Evolutionary conservation across 768 basidiomycete species (phyloP).

Genomic region (Lactarius psammicola): DNA sequence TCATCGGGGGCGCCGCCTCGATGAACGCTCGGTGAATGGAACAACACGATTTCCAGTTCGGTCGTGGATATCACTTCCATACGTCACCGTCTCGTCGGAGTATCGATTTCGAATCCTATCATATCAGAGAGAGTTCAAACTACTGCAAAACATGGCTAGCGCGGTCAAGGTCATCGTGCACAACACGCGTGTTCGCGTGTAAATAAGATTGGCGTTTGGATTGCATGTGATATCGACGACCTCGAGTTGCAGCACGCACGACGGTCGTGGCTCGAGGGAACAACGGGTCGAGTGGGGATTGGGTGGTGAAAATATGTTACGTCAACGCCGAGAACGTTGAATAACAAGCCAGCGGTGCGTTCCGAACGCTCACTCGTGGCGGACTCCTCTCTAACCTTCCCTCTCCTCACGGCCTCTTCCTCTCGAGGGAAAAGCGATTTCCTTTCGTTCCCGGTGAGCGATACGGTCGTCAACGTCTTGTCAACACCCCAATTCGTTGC

Average conservation of each 20-base stretch:
- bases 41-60: background rate
- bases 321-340: slow-evolving; percentile 7
- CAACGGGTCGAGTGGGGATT: background rate
- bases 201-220: background rate
- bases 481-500: background rate
- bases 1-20: no score
- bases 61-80: no score
- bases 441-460: slow-evolving; percentile 12
- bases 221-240: slow-evolving; percentile 8
- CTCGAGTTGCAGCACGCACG: background rate
- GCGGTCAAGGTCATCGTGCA: background rate
- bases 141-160: no score
- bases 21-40: no score
- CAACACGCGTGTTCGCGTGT: slow-evolving; percentile 4
- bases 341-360: background rate
- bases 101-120: no score
- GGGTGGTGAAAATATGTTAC: slow-evolving; percentile 11
- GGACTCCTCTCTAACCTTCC: background rate
- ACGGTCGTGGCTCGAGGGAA: slow-evolving; percentile 2
- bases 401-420: background rate
- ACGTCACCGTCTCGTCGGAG: background rate
- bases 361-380: background rate
- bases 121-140: no score
- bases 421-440: background rate
- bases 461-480: background rate